Evolutionary conservation across 2,329 filamentous ascomycete genomes (phyloP).

Genomic region (Teratosphaeria destructans): DNA sequence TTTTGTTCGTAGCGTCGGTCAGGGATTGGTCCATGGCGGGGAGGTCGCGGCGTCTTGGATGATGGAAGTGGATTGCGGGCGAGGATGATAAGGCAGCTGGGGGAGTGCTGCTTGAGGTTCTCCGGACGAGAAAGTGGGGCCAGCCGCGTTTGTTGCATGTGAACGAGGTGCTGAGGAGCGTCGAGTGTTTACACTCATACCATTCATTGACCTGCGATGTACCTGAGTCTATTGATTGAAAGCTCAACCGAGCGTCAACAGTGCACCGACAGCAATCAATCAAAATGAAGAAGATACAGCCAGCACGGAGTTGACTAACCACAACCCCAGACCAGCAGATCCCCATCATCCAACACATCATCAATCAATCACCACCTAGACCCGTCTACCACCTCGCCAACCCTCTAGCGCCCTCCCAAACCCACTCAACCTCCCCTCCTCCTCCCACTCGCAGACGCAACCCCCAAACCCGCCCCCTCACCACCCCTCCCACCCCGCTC

Average conservation of each 20-base stretch:
- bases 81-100: background rate
- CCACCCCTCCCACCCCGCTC: too few relatives aligned
- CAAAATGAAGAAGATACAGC: background rate
- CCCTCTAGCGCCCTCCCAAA: too few relatives aligned
- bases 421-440: too few relatives aligned
- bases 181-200: background rate
- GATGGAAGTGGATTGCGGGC: background rate
- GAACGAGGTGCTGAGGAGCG: background rate
- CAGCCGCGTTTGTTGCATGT: background rate
- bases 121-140: background rate
- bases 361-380: too few relatives aligned
- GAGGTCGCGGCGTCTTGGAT: background rate
- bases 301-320: too few relatives aligned
- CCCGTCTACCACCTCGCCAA: too few relatives aligned
- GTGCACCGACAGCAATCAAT: too few relatives aligned
- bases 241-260: background rate
- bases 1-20: background rate
- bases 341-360: too few relatives aligned
- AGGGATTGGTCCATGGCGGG: background rate
- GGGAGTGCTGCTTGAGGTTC: background rate
- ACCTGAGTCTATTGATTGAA: too few relatives aligned
- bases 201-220: background rate
- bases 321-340: too few relatives aligned
- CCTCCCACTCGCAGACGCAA: too few relatives aligned
- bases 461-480: too few relatives aligned